A percentile compares a stretch with the other conserved stretches of the same genome.
Conservation (phyloP, 169 alveolate genomes). For the Ichthyophthirius multifiliis region DNA sequence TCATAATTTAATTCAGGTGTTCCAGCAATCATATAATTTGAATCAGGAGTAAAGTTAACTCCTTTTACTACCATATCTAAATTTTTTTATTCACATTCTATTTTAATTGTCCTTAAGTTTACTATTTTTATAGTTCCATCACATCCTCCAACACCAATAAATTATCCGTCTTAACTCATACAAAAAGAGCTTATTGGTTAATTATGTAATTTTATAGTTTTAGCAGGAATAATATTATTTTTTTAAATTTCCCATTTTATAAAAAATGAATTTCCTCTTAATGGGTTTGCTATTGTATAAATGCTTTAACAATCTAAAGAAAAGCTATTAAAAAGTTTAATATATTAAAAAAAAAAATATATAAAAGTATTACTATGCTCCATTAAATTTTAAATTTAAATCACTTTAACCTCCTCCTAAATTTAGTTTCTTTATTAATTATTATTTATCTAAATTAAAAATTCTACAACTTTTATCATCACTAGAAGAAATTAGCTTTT, state of each 20-base stretch:
- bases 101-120: slow-evolving; percentile 19
- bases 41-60: slow-evolving; percentile 27
- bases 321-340: not conserved
- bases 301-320: slow-evolving; percentile 21
- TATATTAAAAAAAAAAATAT: not conserved
- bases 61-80: slow-evolving; percentile 36
- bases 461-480: not conserved
- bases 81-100: slow-evolving; percentile 5
- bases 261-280: slow-evolving; percentile 41
- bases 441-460: not conserved
- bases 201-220: slow-evolving; percentile 14
- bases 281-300: slow-evolving; percentile 30
- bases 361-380: not conserved
- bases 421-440: not conserved
- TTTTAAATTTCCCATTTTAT: slow-evolving; percentile 14
- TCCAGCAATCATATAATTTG: slow-evolving; percentile 36
- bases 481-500: not conserved
- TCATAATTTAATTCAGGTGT: slow-evolving; percentile 29
- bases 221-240: not conserved
- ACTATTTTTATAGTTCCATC: slow-evolving; percentile 38
- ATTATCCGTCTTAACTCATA: slow-evolving; percentile 28
- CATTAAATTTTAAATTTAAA: not conserved
- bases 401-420: not conserved
- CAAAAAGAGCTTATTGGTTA: slow-evolving; percentile 14
- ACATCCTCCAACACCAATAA: slow-evolving; percentile 28